Conservation (phyloP, 1,284 basidiomycete species). For the Papiliotrema laurentii region DNA sequence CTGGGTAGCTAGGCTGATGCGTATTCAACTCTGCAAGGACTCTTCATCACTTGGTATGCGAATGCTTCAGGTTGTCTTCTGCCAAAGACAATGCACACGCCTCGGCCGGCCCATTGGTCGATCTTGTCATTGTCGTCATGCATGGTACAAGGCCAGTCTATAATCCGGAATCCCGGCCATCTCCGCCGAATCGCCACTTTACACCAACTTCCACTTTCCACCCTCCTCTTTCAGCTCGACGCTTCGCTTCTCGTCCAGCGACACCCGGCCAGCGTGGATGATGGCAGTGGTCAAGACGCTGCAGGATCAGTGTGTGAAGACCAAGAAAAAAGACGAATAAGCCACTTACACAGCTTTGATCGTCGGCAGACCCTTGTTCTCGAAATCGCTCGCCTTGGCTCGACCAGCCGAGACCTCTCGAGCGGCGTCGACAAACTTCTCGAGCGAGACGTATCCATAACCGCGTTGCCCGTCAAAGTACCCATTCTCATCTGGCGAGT, state of each 20-base stretch:
- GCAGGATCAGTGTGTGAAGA: conserved; percentile 9
- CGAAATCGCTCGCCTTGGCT: conserved; percentile 63
- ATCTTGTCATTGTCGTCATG: too few species aligned
- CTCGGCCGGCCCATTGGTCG: too few species aligned
- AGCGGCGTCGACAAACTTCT: conserved; percentile 70
- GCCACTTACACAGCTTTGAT: conserved; percentile 56
- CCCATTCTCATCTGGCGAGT: conserved; percentile 82
- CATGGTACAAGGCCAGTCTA: too few species aligned
- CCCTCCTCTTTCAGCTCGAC: conserved; percentile 68
- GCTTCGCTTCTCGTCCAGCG: conserved; percentile 76
- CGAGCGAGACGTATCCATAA: conserved; percentile 83
- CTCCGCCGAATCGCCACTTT: too few species aligned
- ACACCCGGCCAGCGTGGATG: conserved; percentile 81
- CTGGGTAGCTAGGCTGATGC: too few species aligned
- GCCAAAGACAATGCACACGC: too few species aligned
- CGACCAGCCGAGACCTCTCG: conserved; percentile 64
- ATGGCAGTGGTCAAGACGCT: conserved; percentile 89
- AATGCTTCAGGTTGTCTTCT: too few species aligned
- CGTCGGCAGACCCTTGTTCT: conserved; percentile 75
- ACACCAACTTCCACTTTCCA: conserved; percentile 59
- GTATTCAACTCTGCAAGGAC: too few species aligned
- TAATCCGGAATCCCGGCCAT: too few species aligned
- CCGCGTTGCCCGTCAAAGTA: conserved; percentile 90
- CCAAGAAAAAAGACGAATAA: background rate
- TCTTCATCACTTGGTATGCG: too few species aligned